Percentiles rank a stretch among this genome's conserved stretches.
These are phyloP conservation scores for Prunus kanzakura DNA, from an alignment of 306 rosid species.

Conservation along the genomic window DNA sequence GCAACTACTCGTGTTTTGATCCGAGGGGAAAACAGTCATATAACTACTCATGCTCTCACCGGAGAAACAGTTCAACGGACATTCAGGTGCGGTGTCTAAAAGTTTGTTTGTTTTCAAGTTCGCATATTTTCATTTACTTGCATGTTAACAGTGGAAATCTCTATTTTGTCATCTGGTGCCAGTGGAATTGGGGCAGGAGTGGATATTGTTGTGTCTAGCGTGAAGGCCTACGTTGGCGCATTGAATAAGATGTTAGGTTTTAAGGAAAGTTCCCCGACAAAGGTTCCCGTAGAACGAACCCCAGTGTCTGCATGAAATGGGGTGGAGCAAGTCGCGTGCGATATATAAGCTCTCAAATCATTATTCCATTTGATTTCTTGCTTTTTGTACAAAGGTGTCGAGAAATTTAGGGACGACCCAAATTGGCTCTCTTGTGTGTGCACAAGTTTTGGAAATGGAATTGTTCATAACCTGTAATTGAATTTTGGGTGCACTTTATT, in stretches of 20 bases:
- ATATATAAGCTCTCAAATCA: neutral
- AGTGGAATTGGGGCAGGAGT: conserved; percentile 90
- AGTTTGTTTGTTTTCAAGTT: conserved; percentile 6
- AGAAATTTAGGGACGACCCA: neutral
- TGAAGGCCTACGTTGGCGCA: conserved; percentile 85
- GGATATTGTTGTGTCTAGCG: conserved; percentile 96
- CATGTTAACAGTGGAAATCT: neutral
- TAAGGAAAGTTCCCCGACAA: conserved; percentile 26
- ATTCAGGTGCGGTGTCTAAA: conserved; percentile 50
- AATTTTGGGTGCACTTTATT: neutral
- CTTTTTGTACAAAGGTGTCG: conserved; percentile 4
- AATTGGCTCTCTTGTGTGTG: neutral
- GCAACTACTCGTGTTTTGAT: conserved; percentile 87
- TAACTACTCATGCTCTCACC: conserved; percentile 45
- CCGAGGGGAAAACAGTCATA: conserved; percentile 40
- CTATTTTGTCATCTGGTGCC: conserved; percentile 4
- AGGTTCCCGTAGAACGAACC: conserved; percentile 28
- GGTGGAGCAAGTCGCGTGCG: neutral
- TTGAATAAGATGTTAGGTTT: conserved; percentile 87
- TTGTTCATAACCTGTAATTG: neutral
- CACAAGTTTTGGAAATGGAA: neutral
- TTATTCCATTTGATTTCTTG: neutral
- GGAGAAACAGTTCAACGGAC: conserved; percentile 72
- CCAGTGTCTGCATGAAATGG: conserved; percentile 30
- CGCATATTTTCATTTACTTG: conserved; percentile 17